Base-by-base conservation (phyloP, 106 monocot genomes). In the Allium cepa region DNA sequence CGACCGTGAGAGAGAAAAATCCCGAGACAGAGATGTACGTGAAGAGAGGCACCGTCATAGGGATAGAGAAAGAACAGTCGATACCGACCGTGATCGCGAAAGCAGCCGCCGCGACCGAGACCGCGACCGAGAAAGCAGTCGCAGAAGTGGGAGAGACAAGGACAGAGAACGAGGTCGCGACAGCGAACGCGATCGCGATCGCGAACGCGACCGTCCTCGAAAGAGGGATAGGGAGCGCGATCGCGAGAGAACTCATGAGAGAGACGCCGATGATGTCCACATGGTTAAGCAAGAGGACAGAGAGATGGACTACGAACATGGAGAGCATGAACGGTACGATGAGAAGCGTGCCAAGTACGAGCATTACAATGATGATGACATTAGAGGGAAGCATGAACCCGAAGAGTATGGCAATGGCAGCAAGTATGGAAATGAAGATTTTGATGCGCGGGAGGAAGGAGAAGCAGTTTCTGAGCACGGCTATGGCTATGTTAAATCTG, bases 401-500 rank as follows among this genome's bases (percentile, higher is more conserved):
- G 72, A 74, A 72, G 47, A 49, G 11, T 77, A 71, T 59, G 73
- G 59, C 57, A 80, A 83, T 71, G 49, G 67, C 3, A 52, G 27
- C 28, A 69, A 78, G 10, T 49, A 47, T 60, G 73, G 46, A 18
- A 70, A 58, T 18, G 72, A 17, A 11, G 81, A 69, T 56, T 57
- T 67, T 51, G 83, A 83, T 26, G 73, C 74, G 46, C 79, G 71
- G 52, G 90, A 85, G 59, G 85, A 85, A 53, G 89, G 85, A 10
- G 90, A 83, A 70, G 77, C 77, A 1, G 75, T 76, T 60, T 80
- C 70, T 27, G 90, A 85, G n/a, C 75, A 75, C 48, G 82, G 80
- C n/a, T 83, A 83, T 60, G 84, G 59, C 28, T 79, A 88, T 70
- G 73, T 69, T n/a, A 78, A 61, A 11, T 74, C 78, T 46, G 70